Percentiles rank a stretch among this genome's conserved stretches.
phyloP scores from a whole-genome alignment of 2,329 filamentous ascomycete species.

The Venturia aucupariae region DNA sequence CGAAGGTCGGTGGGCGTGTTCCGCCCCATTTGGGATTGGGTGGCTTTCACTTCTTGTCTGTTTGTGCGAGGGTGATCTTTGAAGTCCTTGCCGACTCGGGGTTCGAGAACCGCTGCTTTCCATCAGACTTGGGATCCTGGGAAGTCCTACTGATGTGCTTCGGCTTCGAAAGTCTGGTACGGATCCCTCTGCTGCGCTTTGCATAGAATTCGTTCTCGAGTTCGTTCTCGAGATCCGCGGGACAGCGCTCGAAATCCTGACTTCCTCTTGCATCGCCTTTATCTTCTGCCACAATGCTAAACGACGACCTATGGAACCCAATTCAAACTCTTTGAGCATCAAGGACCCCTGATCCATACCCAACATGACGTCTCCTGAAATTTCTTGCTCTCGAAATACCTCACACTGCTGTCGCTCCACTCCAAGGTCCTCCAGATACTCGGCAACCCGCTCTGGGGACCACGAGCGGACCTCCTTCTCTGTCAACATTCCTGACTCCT shows the following conservation, averaged over 20 bases:
- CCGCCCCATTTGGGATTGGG: background rate
- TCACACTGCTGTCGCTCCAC: conserved; percentile 87
- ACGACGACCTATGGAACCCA: conserved; percentile 80
- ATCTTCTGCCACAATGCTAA: conserved; percentile 97
- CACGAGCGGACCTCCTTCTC: conserved; percentile 69
- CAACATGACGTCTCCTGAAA: conserved; percentile 83
- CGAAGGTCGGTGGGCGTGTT: conserved; percentile 48
- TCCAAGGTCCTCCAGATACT: conserved; percentile 75
- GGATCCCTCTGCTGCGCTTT: conserved; percentile 33
- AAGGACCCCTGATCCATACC: conserved; percentile 93
- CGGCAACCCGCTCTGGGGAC: conserved; percentile 74
- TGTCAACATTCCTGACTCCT: conserved; percentile 64
- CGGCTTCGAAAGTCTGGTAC: conserved; percentile 37
- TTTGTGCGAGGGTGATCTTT: conserved; percentile 25
- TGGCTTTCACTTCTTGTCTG: conserved; percentile 8
- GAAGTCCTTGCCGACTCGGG: conserved; percentile 20
- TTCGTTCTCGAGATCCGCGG: conserved; percentile 14
- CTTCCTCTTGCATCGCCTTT: conserved; percentile 81
- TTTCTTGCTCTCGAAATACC: conserved; percentile 92
- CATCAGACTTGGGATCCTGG: conserved; percentile 29
- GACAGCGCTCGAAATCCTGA: conserved; percentile 46
- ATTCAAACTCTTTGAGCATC: conserved; percentile 89
- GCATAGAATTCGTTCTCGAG: conserved; percentile 28
- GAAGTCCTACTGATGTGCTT: conserved; percentile 35
- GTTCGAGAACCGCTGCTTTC: conserved; percentile 25